Percentiles rank a stretch among this genome's conserved stretches.
Conservation (phyloP, 192 early-diverging fungal genomes). For the Oehlia diaphana region DNA sequence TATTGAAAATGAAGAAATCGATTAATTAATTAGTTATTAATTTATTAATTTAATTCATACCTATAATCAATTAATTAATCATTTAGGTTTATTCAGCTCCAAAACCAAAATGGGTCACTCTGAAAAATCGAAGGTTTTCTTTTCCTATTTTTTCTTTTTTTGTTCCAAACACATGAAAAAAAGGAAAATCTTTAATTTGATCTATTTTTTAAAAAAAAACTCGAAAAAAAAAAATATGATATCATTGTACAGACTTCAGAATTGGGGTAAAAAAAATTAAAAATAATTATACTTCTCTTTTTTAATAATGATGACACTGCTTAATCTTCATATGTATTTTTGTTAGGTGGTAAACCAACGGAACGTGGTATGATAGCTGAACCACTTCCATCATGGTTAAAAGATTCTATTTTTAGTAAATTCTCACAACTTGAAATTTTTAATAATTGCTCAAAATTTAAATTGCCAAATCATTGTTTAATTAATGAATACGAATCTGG, state of each 20-base stretch:
- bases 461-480: slow-evolving; percentile 48
- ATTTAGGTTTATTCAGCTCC: slow-evolving; percentile 44
- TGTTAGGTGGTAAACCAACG: slow-evolving; percentile 37
- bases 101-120: slow-evolving; percentile 51
- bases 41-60: too few species aligned
- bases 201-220: background rate
- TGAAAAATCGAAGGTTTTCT: slow-evolving; percentile 47
- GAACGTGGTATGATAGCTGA: slow-evolving; percentile 45
- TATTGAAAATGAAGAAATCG: too few species aligned
- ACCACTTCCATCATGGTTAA: slow-evolving; percentile 43
- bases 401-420: slow-evolving; percentile 29
- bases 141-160: background rate
- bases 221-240: too few species aligned
- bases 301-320: background rate
- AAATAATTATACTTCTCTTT: background rate
- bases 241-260: slow-evolving; percentile 42
- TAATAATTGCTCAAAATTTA: slow-evolving; percentile 19
- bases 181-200: background rate
- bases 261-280: slow-evolving; percentile 43
- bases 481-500: slow-evolving; percentile 55
- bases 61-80: too few species aligned
- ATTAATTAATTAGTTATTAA: too few species aligned
- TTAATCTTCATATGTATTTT: background rate
- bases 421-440: slow-evolving; percentile 37
- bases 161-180: too few species aligned